Conservation (phyloP, 805 yeast genomes). For the Pichia occidentalis region DNA sequence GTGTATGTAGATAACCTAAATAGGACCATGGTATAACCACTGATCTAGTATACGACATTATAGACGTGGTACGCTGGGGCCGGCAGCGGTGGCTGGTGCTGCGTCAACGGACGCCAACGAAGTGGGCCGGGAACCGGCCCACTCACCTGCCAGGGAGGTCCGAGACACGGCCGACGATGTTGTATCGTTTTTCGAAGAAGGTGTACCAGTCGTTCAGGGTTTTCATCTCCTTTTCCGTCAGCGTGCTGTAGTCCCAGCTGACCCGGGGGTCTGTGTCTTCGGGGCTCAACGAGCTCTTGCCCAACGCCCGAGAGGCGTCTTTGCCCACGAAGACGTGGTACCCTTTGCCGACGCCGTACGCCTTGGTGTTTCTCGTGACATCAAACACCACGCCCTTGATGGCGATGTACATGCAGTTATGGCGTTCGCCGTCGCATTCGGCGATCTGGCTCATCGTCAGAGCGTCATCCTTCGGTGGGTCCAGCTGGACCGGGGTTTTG, state of each 20-base stretch:
- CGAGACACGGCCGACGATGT: slow-evolving; percentile 35
- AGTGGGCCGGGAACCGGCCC: no score
- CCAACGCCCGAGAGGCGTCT: slow-evolving; percentile 74
- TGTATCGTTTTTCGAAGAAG: slow-evolving; percentile 50
- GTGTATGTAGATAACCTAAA: slow-evolving; percentile 30
- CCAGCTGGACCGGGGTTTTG: slow-evolving; percentile 44
- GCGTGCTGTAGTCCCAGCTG: slow-evolving; percentile 44
- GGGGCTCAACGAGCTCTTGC: slow-evolving; percentile 53
- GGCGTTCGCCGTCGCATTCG: slow-evolving; percentile 21
- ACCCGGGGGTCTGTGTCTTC: slow-evolving; percentile 39
- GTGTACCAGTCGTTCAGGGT: slow-evolving; percentile 71
- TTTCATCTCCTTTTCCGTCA: slow-evolving; percentile 52
- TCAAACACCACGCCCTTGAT: slow-evolving; percentile 76
- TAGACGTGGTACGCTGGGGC: no score
- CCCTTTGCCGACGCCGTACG: slow-evolving; percentile 72
- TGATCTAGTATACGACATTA: no score
- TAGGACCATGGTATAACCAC: no score
- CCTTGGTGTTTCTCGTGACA: slow-evolving; percentile 56
- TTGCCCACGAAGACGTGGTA: slow-evolving; percentile 69
- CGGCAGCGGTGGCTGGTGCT: no score
- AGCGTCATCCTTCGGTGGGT: slow-evolving; percentile 42
- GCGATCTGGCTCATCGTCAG: slow-evolving; percentile 27
- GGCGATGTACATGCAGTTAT: slow-evolving; percentile 53
- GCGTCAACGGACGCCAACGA: no score
- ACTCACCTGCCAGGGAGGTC: slow-evolving; percentile 23